These are phyloP conservation scores for Smallanthus sonchifolius DNA, from an alignment of 129 eudicot species.

Conservation along the genomic window DNA sequence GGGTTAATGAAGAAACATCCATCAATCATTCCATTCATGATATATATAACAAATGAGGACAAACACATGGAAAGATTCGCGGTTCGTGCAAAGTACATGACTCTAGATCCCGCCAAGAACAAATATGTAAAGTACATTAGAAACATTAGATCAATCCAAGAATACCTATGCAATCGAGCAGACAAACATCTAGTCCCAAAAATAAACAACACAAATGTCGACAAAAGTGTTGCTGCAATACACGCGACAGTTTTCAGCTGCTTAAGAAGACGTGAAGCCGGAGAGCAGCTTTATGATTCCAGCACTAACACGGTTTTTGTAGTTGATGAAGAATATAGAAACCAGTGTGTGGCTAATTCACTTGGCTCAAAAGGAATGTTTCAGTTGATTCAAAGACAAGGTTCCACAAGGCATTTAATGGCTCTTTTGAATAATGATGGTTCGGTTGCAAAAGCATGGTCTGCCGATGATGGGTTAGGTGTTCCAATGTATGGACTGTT, in stretches of 20 bases:
- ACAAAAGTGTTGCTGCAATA: slow-evolving; percentile 78
- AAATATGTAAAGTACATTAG: slow-evolving; percentile 85
- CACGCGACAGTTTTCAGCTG: slow-evolving; percentile 93
- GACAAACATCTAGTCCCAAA: slow-evolving; percentile 87
- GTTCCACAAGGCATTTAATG: slow-evolving; percentile 78
- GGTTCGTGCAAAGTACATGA: slow-evolving; percentile 97
- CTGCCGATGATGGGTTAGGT: slow-evolving; percentile 40
- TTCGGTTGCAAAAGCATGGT: slow-evolving; percentile 98
- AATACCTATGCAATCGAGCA: slow-evolving; percentile 79
- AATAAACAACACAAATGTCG: slow-evolving; percentile 78
- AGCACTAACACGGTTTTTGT: slow-evolving; percentile 60
- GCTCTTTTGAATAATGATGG: slow-evolving; percentile 85
- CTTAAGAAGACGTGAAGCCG: slow-evolving; percentile 71
- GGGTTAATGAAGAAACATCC: slow-evolving; percentile 96
- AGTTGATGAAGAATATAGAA: slow-evolving; percentile 77
- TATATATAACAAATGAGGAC: slow-evolving; percentile 85
- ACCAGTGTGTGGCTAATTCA: slow-evolving; percentile 76
- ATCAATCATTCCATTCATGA: slow-evolving; percentile 90
- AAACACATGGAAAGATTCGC: slow-evolving; percentile 94
- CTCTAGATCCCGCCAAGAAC: slow-evolving; percentile 85
- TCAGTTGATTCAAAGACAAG: slow-evolving; percentile 85
- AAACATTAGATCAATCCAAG: slow-evolving; percentile 88
- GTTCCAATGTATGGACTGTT: slow-evolving; percentile 52
- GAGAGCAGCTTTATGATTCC: slow-evolving; percentile 75
- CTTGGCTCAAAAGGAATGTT: slow-evolving; percentile 80